A percentile compares a stretch with the other conserved stretches of the same genome.
Evolutionary conservation across 768 basidiomycete species (phyloP).

Genomic region (Scleroderma citrinum): DNA sequence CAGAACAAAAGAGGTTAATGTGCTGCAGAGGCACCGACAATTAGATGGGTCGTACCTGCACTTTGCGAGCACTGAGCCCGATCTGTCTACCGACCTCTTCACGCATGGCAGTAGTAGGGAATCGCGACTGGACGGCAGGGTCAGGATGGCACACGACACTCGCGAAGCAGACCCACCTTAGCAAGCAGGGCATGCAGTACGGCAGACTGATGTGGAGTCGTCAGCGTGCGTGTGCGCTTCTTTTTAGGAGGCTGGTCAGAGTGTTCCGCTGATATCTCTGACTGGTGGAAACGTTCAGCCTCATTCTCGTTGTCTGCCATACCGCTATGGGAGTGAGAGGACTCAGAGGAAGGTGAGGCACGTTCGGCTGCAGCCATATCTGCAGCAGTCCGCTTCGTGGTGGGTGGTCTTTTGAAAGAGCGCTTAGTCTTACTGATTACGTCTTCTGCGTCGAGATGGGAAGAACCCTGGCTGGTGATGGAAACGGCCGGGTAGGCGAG

Average conservation of each 20-base stretch:
- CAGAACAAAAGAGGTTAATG: constrained; percentile 6
- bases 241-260: constrained; percentile 34
- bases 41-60: constrained; percentile 56
- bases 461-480: constrained; percentile 11
- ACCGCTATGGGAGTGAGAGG: constrained; percentile 45
- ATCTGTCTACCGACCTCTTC: constrained; percentile 85
- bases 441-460: constrained; percentile 14
- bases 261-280: constrained; percentile 32
- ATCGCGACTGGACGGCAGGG: constrained; percentile 61
- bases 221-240: constrained; percentile 82
- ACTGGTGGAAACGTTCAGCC: constrained; percentile 36
- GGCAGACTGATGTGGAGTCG: constrained; percentile 83
- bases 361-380: constrained; percentile 21
- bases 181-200: constrained; percentile 85
- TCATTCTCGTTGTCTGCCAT: constrained; percentile 58
- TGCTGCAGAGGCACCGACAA: constrained; percentile 2
- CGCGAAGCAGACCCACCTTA: constrained; percentile 45
- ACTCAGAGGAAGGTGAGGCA: constrained; percentile 26
- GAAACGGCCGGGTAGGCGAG: constrained; percentile 8
- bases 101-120: constrained; percentile 81
- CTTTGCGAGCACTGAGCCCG: constrained; percentile 85
- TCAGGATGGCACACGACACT: background rate
- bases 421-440: constrained; percentile 12
- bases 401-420: constrained; percentile 16
- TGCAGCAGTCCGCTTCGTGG: background rate